Percentiles rank a stretch among this genome's conserved stretches.
Evolutionary conservation across 163 green algal genomes (phyloP).

Genomic region (Scenedesmus sp.): DNA sequence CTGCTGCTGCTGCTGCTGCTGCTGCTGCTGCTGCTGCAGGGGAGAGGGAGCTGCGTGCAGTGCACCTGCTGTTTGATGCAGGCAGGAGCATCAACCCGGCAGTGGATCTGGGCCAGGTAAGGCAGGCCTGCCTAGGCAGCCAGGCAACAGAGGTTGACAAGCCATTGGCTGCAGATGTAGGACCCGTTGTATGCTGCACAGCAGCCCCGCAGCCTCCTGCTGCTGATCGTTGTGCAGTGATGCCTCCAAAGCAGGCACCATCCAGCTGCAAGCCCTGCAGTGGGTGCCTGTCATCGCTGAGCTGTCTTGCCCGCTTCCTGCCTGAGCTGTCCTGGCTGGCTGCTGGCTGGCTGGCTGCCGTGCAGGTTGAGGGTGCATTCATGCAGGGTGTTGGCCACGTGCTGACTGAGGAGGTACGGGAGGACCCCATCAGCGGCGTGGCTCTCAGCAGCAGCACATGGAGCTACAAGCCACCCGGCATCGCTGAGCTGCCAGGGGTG

Average conservation of each 20-base stretch:
- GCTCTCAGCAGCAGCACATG: slow-evolving; percentile 71
- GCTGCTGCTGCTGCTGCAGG: slow-evolving; percentile 38
- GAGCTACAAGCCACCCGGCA: slow-evolving; percentile 80
- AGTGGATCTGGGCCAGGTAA: slow-evolving; percentile 82
- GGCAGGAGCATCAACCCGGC: slow-evolving; percentile 77
- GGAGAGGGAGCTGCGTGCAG: slow-evolving; percentile 72
- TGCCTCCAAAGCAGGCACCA: no score
- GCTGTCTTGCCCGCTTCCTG: background rate
- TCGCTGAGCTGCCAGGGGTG: slow-evolving; percentile 65
- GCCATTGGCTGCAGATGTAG: background rate
- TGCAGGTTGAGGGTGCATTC: slow-evolving; percentile 82
- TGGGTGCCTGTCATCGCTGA: no score
- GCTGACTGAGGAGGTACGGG: slow-evolving; percentile 68
- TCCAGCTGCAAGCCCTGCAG: background rate
- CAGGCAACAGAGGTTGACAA: background rate
- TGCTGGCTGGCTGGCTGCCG: no score
- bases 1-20: no score
- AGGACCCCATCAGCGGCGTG: slow-evolving; percentile 56
- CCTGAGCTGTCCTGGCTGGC: slow-evolving; percentile 4
- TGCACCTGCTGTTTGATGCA: slow-evolving; percentile 77
- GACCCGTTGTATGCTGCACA: background rate
- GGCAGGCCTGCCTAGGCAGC: background rate
- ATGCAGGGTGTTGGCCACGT: slow-evolving; percentile 77
- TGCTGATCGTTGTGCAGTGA: no score
- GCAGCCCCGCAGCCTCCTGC: background rate